Percentiles rank a stretch among this genome's conserved stretches.
These are phyloP conservation scores for Boletus sensibilis DNA, from an alignment of 768 basidiomycete genomes.

Conservation along the genomic window DNA sequence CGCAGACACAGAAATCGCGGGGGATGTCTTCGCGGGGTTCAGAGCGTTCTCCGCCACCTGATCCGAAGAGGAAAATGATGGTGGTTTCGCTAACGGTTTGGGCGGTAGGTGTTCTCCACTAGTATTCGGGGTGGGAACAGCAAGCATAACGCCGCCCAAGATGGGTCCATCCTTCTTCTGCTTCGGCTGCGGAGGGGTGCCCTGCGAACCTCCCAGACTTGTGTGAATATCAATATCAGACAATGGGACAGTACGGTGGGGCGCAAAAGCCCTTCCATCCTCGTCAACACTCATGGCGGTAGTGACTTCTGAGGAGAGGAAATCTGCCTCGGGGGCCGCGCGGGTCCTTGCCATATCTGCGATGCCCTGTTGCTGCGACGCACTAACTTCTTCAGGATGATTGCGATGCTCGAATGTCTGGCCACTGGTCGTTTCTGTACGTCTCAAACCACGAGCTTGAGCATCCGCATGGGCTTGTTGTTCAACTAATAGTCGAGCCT, in stretches of 20 bases:
- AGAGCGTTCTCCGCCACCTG: not conserved
- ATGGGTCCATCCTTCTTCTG: conserved; percentile 2
- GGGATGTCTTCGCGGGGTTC: not conserved
- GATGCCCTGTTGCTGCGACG: conserved; percentile 28
- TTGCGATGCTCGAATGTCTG: conserved; percentile 1
- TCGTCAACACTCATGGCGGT: conserved; percentile 2
- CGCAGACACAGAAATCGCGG: conserved; percentile 5
- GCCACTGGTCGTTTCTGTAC: not conserved
- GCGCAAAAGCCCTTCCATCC: not conserved
- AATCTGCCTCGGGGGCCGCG: conserved; percentile 15
- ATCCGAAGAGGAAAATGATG: not conserved
- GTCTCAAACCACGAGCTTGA: conserved; percentile 1
- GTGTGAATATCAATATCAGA: conserved; percentile 1
- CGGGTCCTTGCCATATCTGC: conserved; percentile 29
- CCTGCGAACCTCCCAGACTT: not conserved
- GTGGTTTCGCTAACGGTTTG: not conserved
- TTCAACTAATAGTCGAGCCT: conserved; percentile 10
- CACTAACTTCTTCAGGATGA: not conserved
- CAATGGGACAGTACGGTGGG: not conserved
- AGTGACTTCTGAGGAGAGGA: not conserved
- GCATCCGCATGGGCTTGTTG: conserved; percentile 10
- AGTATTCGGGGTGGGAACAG: not conserved
- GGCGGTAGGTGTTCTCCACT: not conserved
- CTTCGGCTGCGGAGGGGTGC: not conserved
- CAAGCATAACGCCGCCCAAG: conserved; percentile 23